Evolutionary conservation across 768 basidiomycete genomes (phyloP), one percentile per base, ranked within the genome.

Genomic region (Kwoniella europaea): DNA sequence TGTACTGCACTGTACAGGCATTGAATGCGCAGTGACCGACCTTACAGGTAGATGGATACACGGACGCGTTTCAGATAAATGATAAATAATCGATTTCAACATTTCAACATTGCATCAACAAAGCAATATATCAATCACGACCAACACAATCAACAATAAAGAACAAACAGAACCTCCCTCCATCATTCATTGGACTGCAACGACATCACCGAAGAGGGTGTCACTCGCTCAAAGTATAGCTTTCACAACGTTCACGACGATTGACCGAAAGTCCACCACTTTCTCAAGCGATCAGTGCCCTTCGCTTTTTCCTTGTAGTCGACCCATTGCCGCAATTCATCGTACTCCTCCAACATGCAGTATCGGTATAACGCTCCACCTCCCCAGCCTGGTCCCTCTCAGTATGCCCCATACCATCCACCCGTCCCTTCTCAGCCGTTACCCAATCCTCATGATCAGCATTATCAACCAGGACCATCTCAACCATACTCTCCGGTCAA

Each of bases 371-470:
- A 42, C 43, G 42, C 29, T 22, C 22, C 18, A 1, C n/a, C 59
- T 6, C 42, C 35, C 2, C 59, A 61, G 42, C 6, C 59, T 61
- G 59, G 59, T 27, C 42, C 59, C 13, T 61, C 59, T 16, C 59
- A 44, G 6, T 58, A 58, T 58, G 27, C 13, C 12, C 12, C 57
- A 29, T 27, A 58, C 12, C 57, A 41, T 35, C 20, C 3, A 7
- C 27, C 27, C 18, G 3, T 44, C 13, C 57, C 59, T 15, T 18
- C 59, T 43, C 41, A 42, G 42, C 59, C 59, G 27, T 43, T 61
- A n/a, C 65, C 65, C 4, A 58, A 54, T 35, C 46, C 50, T n/a
- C 60, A 68, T 18, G 44, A 44, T 55, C 67, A 62, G 53, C 42
- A 53, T 1, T 68, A 58, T 54, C 20, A 20, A 42, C 52, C 58